Base-by-base conservation (phyloP, 441 rosid species). In the Rhodomyrtus psidioides region DNA sequence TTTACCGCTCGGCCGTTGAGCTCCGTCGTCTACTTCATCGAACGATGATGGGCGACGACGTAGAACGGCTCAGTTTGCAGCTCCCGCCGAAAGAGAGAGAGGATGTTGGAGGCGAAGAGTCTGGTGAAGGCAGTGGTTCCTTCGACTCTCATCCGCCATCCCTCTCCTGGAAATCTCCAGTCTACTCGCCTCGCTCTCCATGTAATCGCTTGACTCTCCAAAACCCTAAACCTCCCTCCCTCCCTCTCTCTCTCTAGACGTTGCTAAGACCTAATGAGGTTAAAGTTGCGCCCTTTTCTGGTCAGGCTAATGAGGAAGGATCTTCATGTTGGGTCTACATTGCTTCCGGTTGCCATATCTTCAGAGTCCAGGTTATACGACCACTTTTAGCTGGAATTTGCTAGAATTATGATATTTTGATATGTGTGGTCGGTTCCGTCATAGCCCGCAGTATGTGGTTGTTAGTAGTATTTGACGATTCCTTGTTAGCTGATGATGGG, bases 161-260 rank as follows among this genome's bases (percentile, higher is more conserved):
- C 97, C 54, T 94, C 97, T 65, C 95, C 97, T 6, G 97, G 91
- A 57, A 90, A 85, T 88, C 81, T 94, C 55, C 97, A 93, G 91
- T 90, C 95, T 26, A 93, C 95, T 59, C 94, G 95, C 84, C 94
- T 94, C 58, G 94, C 95, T 84, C 93, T 94, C 83, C 95, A 93
- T 85, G 97, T 92, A 46, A 39, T 1, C 12, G 85, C 59, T 14
- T 15, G 2, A 28, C 27, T 34, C 34, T 49, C 4, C 9, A 27
- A 51, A 86, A 53, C 81, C 84, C 84, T 82, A 51, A 30, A 56
- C 55, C 13, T 30, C 27, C 81, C 39, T 21, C 16, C 6, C 26
- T 53, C 16, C 12, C 75, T 17, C 39, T 0, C 16, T 54, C 12
- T 7, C 23, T 75, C 15, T 58, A 12, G 79, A 42, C 26, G 49